Percentiles rank a stretch among this genome's conserved stretches.
Conservation (phyloP, 2,329 filamentous ascomycete species). For the Arachnopeziza araneosa region DNA sequence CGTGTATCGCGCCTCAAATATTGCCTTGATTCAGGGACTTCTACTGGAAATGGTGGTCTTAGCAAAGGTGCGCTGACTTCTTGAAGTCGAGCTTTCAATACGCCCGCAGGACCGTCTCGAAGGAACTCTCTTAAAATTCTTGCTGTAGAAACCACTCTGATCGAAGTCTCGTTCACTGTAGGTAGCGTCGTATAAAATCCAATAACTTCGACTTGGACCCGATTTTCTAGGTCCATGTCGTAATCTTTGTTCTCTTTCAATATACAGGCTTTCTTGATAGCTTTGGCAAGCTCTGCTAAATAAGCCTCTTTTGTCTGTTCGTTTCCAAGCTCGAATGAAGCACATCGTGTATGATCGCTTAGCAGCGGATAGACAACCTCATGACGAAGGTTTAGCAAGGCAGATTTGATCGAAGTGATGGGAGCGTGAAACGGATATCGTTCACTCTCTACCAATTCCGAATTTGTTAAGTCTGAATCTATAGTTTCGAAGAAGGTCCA, state of each 20-base stretch:
- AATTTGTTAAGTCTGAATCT: background rate
- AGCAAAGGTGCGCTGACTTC: background rate
- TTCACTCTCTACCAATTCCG: background rate
- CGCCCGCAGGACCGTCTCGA: background rate
- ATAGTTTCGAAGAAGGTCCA: background rate
- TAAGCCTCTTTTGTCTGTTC: background rate
- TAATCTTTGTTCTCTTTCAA: background rate
- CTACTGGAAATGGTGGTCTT: background rate
- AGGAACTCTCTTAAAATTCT: background rate
- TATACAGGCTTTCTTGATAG: background rate
- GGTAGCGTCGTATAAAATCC: background rate
- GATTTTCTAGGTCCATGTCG: background rate
- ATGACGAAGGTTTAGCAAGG: background rate
- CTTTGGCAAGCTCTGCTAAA: background rate
- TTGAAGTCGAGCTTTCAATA: background rate
- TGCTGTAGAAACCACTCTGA: background rate
- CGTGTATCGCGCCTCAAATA: background rate
- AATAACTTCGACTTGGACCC: background rate
- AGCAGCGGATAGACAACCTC: background rate
- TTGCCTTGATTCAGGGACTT: background rate
- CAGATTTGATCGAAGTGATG: background rate
- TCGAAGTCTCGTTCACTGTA: background rate
- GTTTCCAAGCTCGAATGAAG: background rate
- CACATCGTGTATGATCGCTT: background rate
- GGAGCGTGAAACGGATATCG: background rate